Conservation (phyloP, 176 grass and related monocot genomes). For the maize (Zea mays) region Zm-B73-REFERENCE-NAM-5.0 NC_050101.1:173999001-173999500, state of each 20-base stretch:
- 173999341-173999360: conserved; percentile 29
- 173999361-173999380: conserved; percentile 2
- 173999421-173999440: conserved; percentile 1
- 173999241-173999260: not conserved
- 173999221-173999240: not conserved
- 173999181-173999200: not conserved
- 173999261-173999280: conserved; percentile 13
- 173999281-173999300: conserved; percentile 32
- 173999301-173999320: conserved; percentile 18
- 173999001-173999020: not conserved
- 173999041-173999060: not conserved
- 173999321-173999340: not conserved
- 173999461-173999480: conserved; percentile 29
- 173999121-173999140: not conserved
- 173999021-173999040: not conserved
- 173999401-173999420: not conserved
- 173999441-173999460: conserved; percentile 26
- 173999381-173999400: not conserved
- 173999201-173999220: not conserved
- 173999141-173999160: not conserved
- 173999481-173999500: conserved; percentile 25
- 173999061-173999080: not conserved
- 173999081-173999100: not conserved
- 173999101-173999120: not conserved
- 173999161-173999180: not conserved